Percentiles rank a stretch among this genome's conserved stretches.
Conservation (phyloP, 2,329 filamentous ascomycete species). For the Periconia sp. region DNA sequence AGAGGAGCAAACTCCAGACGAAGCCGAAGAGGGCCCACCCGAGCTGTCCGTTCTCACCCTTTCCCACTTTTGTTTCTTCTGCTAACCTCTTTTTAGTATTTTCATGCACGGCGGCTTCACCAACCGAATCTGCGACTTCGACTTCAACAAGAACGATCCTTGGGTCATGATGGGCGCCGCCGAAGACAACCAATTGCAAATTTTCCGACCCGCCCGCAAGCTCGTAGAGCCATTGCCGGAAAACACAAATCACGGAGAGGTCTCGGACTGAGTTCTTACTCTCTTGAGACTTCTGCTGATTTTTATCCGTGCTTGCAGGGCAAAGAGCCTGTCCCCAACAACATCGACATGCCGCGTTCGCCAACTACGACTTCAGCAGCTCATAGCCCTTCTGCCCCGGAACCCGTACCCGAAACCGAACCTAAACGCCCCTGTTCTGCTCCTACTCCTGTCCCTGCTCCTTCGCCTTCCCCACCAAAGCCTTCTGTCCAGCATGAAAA, state of each 20-base stretch:
- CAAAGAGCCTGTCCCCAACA: not conserved
- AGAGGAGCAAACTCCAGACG: constrained; percentile 92
- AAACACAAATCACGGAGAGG: constrained; percentile 40
- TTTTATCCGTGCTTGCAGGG: not conserved
- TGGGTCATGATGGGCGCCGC: constrained; percentile 96
- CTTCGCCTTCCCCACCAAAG: not conserved
- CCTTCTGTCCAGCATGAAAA: not conserved
- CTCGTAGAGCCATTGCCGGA: constrained; percentile 40
- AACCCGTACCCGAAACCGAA: not conserved
- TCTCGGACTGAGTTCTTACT: constrained; percentile 35
- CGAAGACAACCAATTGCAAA: constrained; percentile 94
- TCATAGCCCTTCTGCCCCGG: not conserved
- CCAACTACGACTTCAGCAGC: not conserved
- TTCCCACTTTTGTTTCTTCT: not conserved
- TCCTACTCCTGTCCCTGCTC: not conserved
- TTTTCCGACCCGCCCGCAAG: constrained; percentile 57
- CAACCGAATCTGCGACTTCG: constrained; percentile 94
- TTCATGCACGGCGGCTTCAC: constrained; percentile 99
- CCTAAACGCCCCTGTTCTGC: not conserved
- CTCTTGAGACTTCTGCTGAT: not conserved
- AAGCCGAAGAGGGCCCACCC: constrained; percentile 90
- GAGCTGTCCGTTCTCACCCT: constrained; percentile 71
- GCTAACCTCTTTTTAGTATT: constrained; percentile 55
- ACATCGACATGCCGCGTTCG: not conserved
- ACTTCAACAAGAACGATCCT: constrained; percentile 95